These are phyloP conservation scores for Eremothecium cymbalariae DNA, from an alignment of 1,139 yeast species.

Conservation along the genomic window DNA sequence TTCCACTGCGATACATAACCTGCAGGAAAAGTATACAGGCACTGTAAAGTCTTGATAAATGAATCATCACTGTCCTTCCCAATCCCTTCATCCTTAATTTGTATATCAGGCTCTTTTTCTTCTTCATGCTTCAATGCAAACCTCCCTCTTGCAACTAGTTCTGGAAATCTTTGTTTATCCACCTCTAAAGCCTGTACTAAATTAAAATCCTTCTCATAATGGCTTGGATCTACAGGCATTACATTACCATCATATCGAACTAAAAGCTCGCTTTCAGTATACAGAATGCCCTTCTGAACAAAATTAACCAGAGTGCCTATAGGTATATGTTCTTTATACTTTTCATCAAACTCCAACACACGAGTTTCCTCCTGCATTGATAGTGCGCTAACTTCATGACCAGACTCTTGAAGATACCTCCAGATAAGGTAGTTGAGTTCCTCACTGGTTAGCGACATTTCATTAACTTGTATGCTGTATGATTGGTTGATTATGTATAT, in stretches of 20 bases:
- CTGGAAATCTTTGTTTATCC: constrained; percentile 29
- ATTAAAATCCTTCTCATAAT: constrained; percentile 30
- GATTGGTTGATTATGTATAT: too few species aligned
- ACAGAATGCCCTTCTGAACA: constrained; percentile 79
- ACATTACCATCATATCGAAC: constrained; percentile 34
- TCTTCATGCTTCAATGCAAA: constrained; percentile 24
- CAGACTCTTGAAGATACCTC: constrained; percentile 88
- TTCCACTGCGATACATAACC: constrained; percentile 36
- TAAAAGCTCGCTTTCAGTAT: constrained; percentile 47
- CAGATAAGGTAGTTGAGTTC: constrained; percentile 88
- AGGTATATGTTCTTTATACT: constrained; percentile 44
- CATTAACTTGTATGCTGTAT: background rate
- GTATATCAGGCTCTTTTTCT: constrained; percentile 8
- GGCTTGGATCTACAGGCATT: constrained; percentile 18
- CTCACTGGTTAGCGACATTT: constrained; percentile 73
- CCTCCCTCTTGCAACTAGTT: constrained; percentile 27
- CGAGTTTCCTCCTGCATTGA: constrained; percentile 73
- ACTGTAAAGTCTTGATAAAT: constrained; percentile 33
- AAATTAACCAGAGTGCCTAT: constrained; percentile 73
- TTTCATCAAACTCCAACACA: constrained; percentile 50
- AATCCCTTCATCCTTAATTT: constrained; percentile 8
- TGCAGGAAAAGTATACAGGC: constrained; percentile 29
- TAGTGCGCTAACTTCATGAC: constrained; percentile 66
- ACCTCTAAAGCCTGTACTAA: constrained; percentile 36
- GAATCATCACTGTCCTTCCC: constrained; percentile 14